phyloP scores from a whole-genome alignment of 805 yeast genomes.

The Schwanniomyces yamadae region DNA sequence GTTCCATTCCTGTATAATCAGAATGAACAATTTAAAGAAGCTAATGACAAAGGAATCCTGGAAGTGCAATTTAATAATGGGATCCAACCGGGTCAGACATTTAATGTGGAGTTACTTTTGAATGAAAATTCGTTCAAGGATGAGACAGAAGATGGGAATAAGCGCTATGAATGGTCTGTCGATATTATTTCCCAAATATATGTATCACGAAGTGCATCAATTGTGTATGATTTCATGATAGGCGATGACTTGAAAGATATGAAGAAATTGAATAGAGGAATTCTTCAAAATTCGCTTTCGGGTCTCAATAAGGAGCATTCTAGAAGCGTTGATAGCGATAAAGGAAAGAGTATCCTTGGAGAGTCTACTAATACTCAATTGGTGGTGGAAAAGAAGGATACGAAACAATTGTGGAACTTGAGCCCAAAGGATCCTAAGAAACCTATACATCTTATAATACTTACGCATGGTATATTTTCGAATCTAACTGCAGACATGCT shows the following conservation, averaged over 20 bases:
- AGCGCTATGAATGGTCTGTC: slow-evolving; percentile 33
- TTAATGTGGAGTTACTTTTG: slow-evolving; percentile 53
- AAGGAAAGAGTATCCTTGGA: neutral
- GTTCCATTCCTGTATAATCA: slow-evolving; percentile 36
- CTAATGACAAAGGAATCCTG: slow-evolving; percentile 23
- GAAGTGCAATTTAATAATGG: slow-evolving; percentile 34
- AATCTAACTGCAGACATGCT: slow-evolving; percentile 47
- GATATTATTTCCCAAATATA: slow-evolving; percentile 44
- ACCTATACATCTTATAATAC: slow-evolving; percentile 39
- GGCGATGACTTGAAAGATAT: slow-evolving; percentile 35
- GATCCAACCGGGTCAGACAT: slow-evolving; percentile 70
- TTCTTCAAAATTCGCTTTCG: slow-evolving; percentile 8
- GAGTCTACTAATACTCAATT: slow-evolving; percentile 21
- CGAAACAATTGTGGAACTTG: slow-evolving; percentile 35
- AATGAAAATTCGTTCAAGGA: slow-evolving; percentile 41
- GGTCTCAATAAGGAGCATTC: neutral
- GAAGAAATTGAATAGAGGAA: slow-evolving; percentile 32
- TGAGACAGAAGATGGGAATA: slow-evolving; percentile 10
- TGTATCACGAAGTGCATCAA: slow-evolving; percentile 28
- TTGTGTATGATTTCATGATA: slow-evolving; percentile 35
- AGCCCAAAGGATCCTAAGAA: slow-evolving; percentile 21
- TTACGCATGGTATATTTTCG: slow-evolving; percentile 46
- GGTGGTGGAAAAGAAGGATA: slow-evolving; percentile 22
- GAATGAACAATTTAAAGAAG: slow-evolving; percentile 16
- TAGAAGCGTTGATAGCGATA: neutral